phyloP scores from a whole-genome alignment of 345 rosid species.

The Camelina neglecta region DNA sequence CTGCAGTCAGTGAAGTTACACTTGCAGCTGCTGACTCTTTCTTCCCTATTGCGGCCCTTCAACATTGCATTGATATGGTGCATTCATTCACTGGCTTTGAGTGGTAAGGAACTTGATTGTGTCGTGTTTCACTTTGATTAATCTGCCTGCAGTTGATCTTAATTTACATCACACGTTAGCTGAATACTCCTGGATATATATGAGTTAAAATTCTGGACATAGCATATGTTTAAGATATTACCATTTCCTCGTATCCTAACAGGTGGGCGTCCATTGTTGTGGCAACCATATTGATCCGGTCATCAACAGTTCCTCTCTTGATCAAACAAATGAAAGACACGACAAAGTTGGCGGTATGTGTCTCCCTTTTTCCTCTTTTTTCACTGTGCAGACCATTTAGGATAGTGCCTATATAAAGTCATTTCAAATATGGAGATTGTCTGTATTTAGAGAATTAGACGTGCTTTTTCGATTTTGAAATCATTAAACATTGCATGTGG shows the following conservation, averaged over 20 bases:
- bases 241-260: slow-evolving; percentile 11
- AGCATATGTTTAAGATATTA: background rate
- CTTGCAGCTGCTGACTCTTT: slow-evolving; percentile 74
- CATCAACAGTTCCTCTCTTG: slow-evolving; percentile 67
- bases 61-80: slow-evolving; percentile 67
- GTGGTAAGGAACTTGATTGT: slow-evolving; percentile 51
- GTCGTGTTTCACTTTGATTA: background rate
- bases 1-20: slow-evolving; percentile 68
- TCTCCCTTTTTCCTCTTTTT: slow-evolving; percentile 1
- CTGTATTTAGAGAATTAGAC: slow-evolving; percentile 4
- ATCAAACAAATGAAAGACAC: slow-evolving; percentile 81
- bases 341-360: slow-evolving; percentile 68
- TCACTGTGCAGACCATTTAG: slow-evolving; percentile 6
- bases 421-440: background rate
- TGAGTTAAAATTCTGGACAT: background rate
- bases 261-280: slow-evolving; percentile 91
- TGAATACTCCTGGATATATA: background rate
- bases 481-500: background rate
- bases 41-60: slow-evolving; percentile 69
- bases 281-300: slow-evolving; percentile 73
- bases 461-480: slow-evolving; percentile 13
- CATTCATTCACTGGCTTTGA: slow-evolving; percentile 67
- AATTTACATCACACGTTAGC: background rate
- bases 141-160: background rate
- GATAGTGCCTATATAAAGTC: slow-evolving; percentile 10